Evolutionary conservation across 169 alveolate genomes (phyloP), one percentile per base, ranked within the genome.

Genomic region (Miamiensis avidus): DNA sequence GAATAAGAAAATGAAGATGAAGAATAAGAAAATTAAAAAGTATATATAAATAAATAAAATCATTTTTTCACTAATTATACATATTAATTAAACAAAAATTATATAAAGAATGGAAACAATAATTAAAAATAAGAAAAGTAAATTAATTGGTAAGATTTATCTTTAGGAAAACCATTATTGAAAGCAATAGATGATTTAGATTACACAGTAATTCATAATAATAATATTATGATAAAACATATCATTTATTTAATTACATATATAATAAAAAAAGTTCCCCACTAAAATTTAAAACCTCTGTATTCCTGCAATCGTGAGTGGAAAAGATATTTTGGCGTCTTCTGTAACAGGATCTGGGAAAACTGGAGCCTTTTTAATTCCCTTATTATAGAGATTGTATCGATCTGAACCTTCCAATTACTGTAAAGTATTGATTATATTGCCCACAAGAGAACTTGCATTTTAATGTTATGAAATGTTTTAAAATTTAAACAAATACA

Each of bases 301-400:
- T 31, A 98, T 99, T 74, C 99, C 99, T 27, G 94, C 97, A 75
- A 93, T 98, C 0, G 85, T 98, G 82, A 91, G 96, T 27, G 98
- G 98, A 65, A 93, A 98, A 82, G 99, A 99, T 88, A 88, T 98
- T 82, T 95, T 98, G 94, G 99, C 99, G 1, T 97, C 99, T 88
- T 99, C 99, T 0, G 99, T 98, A 83, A 98, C 99, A 30, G 99
- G 99, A 6, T 96, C 99, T 31, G 99, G 99, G 0, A 99, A 99
- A 89, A 99, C 99, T 4, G 99, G 99, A 4, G 99, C 99, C 11
- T 99, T 97, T 92, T 88, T 99, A 76, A 89, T 98, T 29, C 99
- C 99, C 0, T 95, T 98, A 30, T 95, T 98, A 74, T n/a, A 82
- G 82, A 82, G 82, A 72, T 87, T 77, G 30, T 76, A 82, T 32